These are phyloP conservation scores for Nicotiana noctiflora DNA, from an alignment of 257 asterid species.

Conservation along the genomic window DNA sequence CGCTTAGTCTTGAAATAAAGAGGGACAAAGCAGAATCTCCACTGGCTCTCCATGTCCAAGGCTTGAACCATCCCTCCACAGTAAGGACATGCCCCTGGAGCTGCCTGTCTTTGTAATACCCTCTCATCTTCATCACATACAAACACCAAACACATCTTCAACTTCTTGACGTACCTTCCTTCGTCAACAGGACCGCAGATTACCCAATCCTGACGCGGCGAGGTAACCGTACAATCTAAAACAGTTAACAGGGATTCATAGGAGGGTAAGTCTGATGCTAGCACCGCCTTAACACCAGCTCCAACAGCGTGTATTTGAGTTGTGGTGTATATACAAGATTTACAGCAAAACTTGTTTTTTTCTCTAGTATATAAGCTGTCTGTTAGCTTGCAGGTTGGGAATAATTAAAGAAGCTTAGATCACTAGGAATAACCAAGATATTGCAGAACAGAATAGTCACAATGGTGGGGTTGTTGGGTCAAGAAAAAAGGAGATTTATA, in stretches of 20 bases:
- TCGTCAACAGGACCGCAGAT: not conserved
- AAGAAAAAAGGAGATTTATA: not conserved
- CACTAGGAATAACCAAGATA: not conserved
- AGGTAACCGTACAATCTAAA: not conserved
- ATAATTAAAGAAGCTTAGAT: not conserved
- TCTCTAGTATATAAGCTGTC: not conserved
- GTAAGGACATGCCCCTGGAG: constrained; percentile 82
- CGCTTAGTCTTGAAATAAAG: constrained; percentile 68
- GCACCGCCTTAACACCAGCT: not conserved
- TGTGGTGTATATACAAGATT: not conserved
- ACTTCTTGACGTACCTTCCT: not conserved
- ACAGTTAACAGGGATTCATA: too few relatives aligned
- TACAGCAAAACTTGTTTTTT: not conserved
- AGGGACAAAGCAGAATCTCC: constrained; percentile 82
- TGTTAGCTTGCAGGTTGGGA: not conserved
- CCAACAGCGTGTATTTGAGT: not conserved
- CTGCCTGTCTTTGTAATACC: constrained; percentile 63
- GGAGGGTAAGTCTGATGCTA: not conserved
- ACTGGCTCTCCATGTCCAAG: constrained; percentile 69
- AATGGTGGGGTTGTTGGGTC: not conserved
- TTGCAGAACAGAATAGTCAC: not conserved
- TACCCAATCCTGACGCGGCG: not conserved
- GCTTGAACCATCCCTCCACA: constrained; percentile 92
- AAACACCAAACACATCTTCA: constrained; percentile 65
- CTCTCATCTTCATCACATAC: constrained; percentile 85